Evolutionary conservation across 805 yeast genomes (phyloP).

Genomic region (Kurtzmaniella fragi): DNA sequence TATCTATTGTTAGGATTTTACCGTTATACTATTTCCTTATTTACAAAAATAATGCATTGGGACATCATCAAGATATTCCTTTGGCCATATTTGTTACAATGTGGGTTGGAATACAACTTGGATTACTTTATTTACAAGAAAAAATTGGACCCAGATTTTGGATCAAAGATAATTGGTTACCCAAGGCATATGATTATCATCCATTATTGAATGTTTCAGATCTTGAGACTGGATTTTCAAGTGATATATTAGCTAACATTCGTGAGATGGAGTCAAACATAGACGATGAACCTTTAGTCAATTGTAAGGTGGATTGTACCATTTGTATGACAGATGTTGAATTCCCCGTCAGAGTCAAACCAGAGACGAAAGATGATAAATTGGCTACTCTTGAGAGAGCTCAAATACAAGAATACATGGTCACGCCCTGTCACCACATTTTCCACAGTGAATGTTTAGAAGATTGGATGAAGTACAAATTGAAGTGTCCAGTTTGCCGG

Average conservation of each 20-base stretch:
- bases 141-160: slow-evolving; percentile 78
- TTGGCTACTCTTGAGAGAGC: slow-evolving; percentile 5
- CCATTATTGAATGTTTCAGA: slow-evolving; percentile 56
- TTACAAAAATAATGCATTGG: slow-evolving; percentile 52
- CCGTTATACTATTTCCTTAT: slow-evolving; percentile 65
- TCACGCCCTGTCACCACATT: slow-evolving; percentile 87
- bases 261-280: slow-evolving; percentile 14
- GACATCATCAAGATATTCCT: slow-evolving; percentile 58
- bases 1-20: slow-evolving; percentile 53
- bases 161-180: slow-evolving; percentile 66
- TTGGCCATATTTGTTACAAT: slow-evolving; percentile 41
- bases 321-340: slow-evolving; percentile 84
- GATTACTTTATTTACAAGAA: slow-evolving; percentile 57
- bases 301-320: slow-evolving; percentile 68
- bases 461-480: slow-evolving; percentile 87
- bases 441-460: slow-evolving; percentile 89
- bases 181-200: slow-evolving; percentile 84
- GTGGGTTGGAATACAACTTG: slow-evolving; percentile 62
- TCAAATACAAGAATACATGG: slow-evolving; percentile 54
- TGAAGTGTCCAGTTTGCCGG: slow-evolving; percentile 94
- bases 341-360: slow-evolving; percentile 37
- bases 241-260: slow-evolving; percentile 41
- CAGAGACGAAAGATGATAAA: slow-evolving; percentile 12
- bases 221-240: slow-evolving; percentile 56
- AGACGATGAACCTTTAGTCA: slow-evolving; percentile 20